Evolutionary conservation across 768 basidiomycete genomes (phyloP), one percentile per base, ranked within the genome.

Genomic region (Termitomyces sp.): DNA sequence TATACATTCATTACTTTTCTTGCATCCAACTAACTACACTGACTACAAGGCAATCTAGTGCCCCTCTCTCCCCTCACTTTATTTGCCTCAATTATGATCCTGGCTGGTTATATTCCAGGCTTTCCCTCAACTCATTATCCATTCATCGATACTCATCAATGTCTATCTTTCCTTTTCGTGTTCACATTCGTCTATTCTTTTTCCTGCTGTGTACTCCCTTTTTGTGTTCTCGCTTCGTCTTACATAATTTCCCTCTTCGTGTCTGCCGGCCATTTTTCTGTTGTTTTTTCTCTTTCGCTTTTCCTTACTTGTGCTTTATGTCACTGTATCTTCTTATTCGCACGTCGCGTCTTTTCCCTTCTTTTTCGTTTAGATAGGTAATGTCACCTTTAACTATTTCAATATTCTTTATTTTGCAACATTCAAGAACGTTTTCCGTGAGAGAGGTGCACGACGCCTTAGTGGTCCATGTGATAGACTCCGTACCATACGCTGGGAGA

Each of bases 361-460:
- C 56, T 58, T 47, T 63, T 46, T 53, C 34, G 10, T 44, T 32
- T 51, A 43, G 37, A 27, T 50, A 31, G 32, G 56, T 58, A 59
- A 63, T 58, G 56, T 61, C 59, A 59, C 53, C 52, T 18, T 14
- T 16, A n/a, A n/a, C n/a, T n/a, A n/a, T n/a, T n/a, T n/a, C n/a
- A n/a, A n/a, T n/a, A n/a, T n/a, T n/a, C n/a, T n/a, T n/a, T n/a
- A n/a, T n/a, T n/a, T n/a, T n/a, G 34, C 9, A 36, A 36, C 14
- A 14, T 37, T n/a, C 9, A n/a, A n/a, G n/a, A 41, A 20, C 9
- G 39, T 41, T 41, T 41, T 9, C 39, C 5, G 6, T n/a, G 39
- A 6, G n/a, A 6, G n/a, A 4, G n/a, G n/a, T 5, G 5, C 3
- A 20, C 14, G n/a, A n/a, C 8, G 39, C n/a, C 39, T 39, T 7